Percentiles rank a stretch among this genome's conserved stretches.
phyloP scores from a whole-genome alignment of 2,329 filamentous ascomycete genomes.

The Chaetoscypha palmicola region DNA sequence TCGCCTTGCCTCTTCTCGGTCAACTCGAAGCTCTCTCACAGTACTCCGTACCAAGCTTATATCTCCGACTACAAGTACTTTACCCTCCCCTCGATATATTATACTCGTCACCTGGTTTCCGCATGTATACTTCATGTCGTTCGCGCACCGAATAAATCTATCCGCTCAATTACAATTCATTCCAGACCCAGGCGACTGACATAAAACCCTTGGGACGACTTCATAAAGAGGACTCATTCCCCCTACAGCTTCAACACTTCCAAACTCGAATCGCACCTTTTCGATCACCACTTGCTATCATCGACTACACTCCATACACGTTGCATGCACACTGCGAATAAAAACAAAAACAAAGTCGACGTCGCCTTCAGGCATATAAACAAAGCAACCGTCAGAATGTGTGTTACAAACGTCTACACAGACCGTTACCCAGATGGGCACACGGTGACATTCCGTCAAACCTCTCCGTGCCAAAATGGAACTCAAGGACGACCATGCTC shows the following conservation, averaged over 20 bases:
- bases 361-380: constrained; percentile 11
- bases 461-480: constrained; percentile 35
- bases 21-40: neutral
- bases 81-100: constrained; percentile 13
- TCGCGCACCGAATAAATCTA: constrained; percentile 24
- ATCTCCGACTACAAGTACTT: constrained; percentile 10
- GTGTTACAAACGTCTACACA: constrained; percentile 41
- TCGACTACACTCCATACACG: constrained; percentile 4
- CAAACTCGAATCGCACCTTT: neutral
- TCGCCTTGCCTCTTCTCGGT: neutral
- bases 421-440: constrained; percentile 42
- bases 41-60: constrained; percentile 2
- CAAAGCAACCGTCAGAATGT: constrained; percentile 39
- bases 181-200: constrained; percentile 29
- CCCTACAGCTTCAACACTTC: constrained; percentile 11
- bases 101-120: constrained; percentile 12
- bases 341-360: constrained; percentile 7
- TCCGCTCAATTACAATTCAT: constrained; percentile 25
- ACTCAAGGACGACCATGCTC: constrained; percentile 36
- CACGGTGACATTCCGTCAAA: constrained; percentile 31
- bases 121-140: constrained; percentile 29
- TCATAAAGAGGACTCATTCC: constrained; percentile 12
- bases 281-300: neutral
- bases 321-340: constrained; percentile 12
- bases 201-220: constrained; percentile 10